Percentiles rank a stretch among this genome's conserved stretches.
phyloP scores from a whole-genome alignment of 83 land plant species.

The Thuja plicata region DNA sequence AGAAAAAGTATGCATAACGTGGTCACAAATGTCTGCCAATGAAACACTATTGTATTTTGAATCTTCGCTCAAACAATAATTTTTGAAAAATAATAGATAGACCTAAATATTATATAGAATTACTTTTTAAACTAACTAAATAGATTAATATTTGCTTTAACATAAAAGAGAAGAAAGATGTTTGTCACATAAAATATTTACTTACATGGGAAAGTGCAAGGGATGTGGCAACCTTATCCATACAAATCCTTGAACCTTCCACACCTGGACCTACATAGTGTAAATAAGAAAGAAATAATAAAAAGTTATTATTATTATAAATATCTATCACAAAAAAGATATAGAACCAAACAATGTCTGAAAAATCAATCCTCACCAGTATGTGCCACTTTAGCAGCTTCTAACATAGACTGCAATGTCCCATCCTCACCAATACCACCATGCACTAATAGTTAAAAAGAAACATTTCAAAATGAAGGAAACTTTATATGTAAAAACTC shows the following conservation, averaged over 20 bases:
- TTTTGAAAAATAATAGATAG: background rate
- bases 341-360: background rate
- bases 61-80: background rate
- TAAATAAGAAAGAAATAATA: background rate
- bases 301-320: background rate
- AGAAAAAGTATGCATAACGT: background rate
- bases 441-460: slow-evolving; percentile 54
- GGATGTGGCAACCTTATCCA: slow-evolving; percentile 83
- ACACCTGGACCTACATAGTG: slow-evolving; percentile 64
- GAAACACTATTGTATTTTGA: background rate
- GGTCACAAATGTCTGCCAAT: background rate
- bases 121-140: background rate
- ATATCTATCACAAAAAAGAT: background rate
- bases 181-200: background rate
- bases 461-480: slow-evolving; percentile 2
- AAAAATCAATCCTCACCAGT: slow-evolving; percentile 45
- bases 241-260: slow-evolving; percentile 64
- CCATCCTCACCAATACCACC: slow-evolving; percentile 94
- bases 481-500: background rate
- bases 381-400: slow-evolving; percentile 62
- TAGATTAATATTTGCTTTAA: background rate
- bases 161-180: background rate
- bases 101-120: background rate
- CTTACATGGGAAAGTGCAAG: slow-evolving; percentile 69
- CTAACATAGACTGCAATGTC: slow-evolving; percentile 73